Conservation (phyloP, 768 basidiomycete genomes). For the Amanita jacksonii region DNA sequence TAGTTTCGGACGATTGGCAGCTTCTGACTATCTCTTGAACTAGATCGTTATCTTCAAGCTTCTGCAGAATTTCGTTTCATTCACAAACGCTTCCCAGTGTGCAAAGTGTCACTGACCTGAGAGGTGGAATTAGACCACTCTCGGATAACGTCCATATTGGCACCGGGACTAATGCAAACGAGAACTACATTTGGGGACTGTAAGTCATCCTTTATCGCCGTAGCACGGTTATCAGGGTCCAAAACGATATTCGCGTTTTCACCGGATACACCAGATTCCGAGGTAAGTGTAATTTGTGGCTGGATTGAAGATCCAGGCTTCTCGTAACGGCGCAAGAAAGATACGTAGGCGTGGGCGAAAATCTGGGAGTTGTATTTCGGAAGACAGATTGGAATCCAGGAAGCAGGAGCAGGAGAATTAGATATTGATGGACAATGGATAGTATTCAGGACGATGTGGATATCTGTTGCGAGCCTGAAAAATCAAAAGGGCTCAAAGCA, state of each 20-base stretch:
- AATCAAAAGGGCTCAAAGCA: background rate
- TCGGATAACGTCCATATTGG: slow-evolving; percentile 79
- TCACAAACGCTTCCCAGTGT: background rate
- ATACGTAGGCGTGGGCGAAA: slow-evolving; percentile 88
- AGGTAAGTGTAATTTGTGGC: slow-evolving; percentile 9
- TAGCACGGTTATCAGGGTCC: slow-evolving; percentile 1
- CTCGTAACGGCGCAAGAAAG: slow-evolving; percentile 48
- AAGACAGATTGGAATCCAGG: slow-evolving; percentile 93
- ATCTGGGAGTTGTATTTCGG: slow-evolving; percentile 87
- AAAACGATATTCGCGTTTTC: slow-evolving; percentile 8
- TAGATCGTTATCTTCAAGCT: slow-evolving; percentile 52
- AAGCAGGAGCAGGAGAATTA: slow-evolving; percentile 71
- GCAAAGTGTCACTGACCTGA: slow-evolving; percentile 32
- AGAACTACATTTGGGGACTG: slow-evolving; percentile 41
- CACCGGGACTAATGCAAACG: slow-evolving; percentile 72
- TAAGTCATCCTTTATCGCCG: background rate
- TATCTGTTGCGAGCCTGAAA: slow-evolving; percentile 45
- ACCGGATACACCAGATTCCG: slow-evolving; percentile 9
- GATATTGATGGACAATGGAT: slow-evolving; percentile 72
- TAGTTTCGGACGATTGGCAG: slow-evolving; percentile 39
- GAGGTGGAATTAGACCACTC: slow-evolving; percentile 64
- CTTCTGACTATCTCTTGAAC: slow-evolving; percentile 40
- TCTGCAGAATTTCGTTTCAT: slow-evolving; percentile 30
- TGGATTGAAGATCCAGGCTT: slow-evolving; percentile 11
- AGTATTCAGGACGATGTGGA: slow-evolving; percentile 90